Evolutionary conservation across 2,329 filamentous ascomycete genomes (phyloP).

Genomic region (Neoascochyta sp.): DNA sequence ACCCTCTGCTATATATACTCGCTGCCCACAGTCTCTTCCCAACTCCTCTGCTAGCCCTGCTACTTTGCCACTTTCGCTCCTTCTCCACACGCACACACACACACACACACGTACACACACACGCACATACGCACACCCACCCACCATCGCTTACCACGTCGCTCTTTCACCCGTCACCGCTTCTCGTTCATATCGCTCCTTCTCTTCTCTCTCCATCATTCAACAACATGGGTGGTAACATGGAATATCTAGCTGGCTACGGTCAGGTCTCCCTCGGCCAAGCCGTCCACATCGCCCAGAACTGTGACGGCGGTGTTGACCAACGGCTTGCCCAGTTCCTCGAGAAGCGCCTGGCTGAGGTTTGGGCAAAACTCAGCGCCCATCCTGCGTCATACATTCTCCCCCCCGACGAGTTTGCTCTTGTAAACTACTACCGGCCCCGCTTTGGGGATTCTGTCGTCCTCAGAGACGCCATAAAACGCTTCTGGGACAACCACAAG

Average conservation of each 20-base stretch:
- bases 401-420: slow-evolving; percentile 71
- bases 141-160: slow-evolving; percentile 6
- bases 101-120: too few species aligned
- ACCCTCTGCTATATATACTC: slow-evolving; percentile 30
- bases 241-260: slow-evolving; percentile 38
- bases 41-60: slow-evolving; percentile 17
- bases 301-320: slow-evolving; percentile 66
- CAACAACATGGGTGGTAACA: slow-evolving; percentile 43
- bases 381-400: slow-evolving; percentile 70
- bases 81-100: too few species aligned
- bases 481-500: slow-evolving; percentile 54
- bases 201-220: slow-evolving; percentile 25
- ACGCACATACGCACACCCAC: too few species aligned
- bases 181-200: slow-evolving; percentile 11
- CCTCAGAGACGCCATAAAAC: slow-evolving; percentile 52
- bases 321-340: slow-evolving; percentile 61
- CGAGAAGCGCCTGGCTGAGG: slow-evolving; percentile 53
- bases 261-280: slow-evolving; percentile 55
- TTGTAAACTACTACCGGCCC: slow-evolving; percentile 80
- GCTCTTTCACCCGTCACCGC: slow-evolving; percentile 3
- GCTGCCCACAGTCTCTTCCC: slow-evolving; percentile 20
- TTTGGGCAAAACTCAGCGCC: slow-evolving; percentile 65
- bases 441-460: slow-evolving; percentile 56
- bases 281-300: slow-evolving; percentile 72
- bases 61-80: slow-evolving; percentile 9